Evolutionary conservation across 495 filamentous ascomycete species (phyloP).

Genomic region (Podospora anserina): DNA sequence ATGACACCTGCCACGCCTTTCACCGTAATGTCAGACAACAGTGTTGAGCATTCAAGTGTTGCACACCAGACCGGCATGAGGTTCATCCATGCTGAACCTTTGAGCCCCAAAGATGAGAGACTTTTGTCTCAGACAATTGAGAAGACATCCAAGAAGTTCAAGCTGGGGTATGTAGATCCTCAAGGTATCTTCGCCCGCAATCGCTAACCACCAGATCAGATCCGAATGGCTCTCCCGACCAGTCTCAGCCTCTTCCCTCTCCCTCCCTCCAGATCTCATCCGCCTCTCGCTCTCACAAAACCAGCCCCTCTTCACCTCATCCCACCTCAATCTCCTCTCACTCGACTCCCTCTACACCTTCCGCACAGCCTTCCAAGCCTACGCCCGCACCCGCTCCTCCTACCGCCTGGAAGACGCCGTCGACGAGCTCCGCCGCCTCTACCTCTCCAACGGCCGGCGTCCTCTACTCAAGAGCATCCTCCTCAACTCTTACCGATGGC

Average conservation of each 20-base stretch:
- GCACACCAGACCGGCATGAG: constrained; percentile 40
- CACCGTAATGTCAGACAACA: constrained; percentile 33
- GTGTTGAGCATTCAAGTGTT: constrained; percentile 20
- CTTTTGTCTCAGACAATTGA: constrained; percentile 38
- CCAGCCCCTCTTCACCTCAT: constrained; percentile 66
- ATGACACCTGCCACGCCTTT: constrained; percentile 46
- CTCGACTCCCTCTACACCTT: constrained; percentile 73
- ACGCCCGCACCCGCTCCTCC: constrained; percentile 50
- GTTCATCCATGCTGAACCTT: constrained; percentile 34
- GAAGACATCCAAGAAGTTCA: constrained; percentile 46
- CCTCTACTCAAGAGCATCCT: constrained; percentile 58
- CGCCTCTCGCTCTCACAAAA: constrained; percentile 65
- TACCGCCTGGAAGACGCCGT: constrained; percentile 54
- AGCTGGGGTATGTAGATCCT: constrained; percentile 33
- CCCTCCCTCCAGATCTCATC: constrained; percentile 52
- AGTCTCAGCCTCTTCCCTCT: constrained; percentile 35
- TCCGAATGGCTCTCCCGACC: constrained; percentile 41
- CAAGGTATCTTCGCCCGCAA: neutral
- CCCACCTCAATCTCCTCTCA: constrained; percentile 62
- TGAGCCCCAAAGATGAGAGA: constrained; percentile 39
- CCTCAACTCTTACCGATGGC: constrained; percentile 59
- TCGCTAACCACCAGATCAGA: constrained; percentile 18
- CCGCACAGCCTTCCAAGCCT: constrained; percentile 60
- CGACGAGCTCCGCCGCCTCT: constrained; percentile 59
- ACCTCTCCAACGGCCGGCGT: constrained; percentile 56